Evolutionary conservation across 371 early-diverging fungal genomes (phyloP).

Genomic region (Mortierella sp.): DNA sequence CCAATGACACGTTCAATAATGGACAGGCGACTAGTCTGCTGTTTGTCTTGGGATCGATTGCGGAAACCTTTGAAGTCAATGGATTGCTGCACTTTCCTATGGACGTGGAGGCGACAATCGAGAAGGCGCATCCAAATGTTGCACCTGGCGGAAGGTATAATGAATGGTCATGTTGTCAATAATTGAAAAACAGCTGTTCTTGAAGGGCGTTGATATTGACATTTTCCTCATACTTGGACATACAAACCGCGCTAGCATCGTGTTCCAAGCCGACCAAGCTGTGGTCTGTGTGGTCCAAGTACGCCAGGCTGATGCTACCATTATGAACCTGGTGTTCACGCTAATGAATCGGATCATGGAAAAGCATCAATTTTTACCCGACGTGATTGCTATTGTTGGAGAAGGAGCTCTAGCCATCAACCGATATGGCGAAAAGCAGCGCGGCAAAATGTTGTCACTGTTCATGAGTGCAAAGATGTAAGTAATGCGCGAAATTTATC

Average conservation of each 20-base stretch:
- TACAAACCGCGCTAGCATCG: too few relatives aligned
- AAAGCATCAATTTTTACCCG: slow-evolving; percentile 75
- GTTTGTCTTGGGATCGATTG: slow-evolving; percentile 78
- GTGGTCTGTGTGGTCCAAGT: slow-evolving; percentile 63
- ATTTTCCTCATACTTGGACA: background rate
- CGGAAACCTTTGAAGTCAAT: slow-evolving; percentile 73
- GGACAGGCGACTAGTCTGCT: slow-evolving; percentile 64
- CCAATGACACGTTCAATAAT: slow-evolving; percentile 17
- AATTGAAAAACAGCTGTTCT: too few relatives aligned
- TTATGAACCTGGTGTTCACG: slow-evolving; percentile 60
- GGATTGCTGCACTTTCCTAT: slow-evolving; percentile 75
- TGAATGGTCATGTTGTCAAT: background rate
- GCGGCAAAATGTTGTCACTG: slow-evolving; percentile 56
- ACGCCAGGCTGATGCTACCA: slow-evolving; percentile 22
- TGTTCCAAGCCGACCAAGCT: slow-evolving; percentile 61
- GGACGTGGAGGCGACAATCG: slow-evolving; percentile 81
- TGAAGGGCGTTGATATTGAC: too few relatives aligned
- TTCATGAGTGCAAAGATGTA: slow-evolving; percentile 50
- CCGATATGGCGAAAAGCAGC: slow-evolving; percentile 64
- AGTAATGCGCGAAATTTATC: too few relatives aligned
- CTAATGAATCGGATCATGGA: slow-evolving; percentile 76
- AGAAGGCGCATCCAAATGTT: slow-evolving; percentile 61
- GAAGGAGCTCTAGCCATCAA: slow-evolving; percentile 67
- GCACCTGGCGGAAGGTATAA: slow-evolving; percentile 64
- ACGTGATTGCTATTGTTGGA: slow-evolving; percentile 73